Evolutionary conservation across 2,329 filamentous ascomycete species (phyloP), one percentile per base, ranked within the genome.

Genomic region (Penicillium sp.): DNA sequence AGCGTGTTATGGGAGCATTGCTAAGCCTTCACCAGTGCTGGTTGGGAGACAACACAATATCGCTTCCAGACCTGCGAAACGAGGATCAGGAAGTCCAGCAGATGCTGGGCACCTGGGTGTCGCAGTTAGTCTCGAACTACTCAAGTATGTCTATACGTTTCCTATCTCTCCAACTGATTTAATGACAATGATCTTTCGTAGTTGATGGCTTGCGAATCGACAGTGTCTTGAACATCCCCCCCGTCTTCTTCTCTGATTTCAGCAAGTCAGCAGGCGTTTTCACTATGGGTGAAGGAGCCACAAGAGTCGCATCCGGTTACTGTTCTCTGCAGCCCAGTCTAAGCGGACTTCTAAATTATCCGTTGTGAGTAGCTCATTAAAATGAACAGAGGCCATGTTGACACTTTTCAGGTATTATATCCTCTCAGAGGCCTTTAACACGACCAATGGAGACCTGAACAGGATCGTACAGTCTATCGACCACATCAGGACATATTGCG

Each of bases 121-220:
- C 59, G 2, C 55, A 62, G 12, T 60, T 74, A 45, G 67, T 75
- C 32, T 57, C 65, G 0, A 72, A 70, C 38, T 77, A 77, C 54
- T 68, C 62, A 17, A 64, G 57, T 58, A 47, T 45, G 48, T 40
- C 4, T 5, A 43, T 34, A 12, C 10, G 2, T 38, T 24, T 35
- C 8, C 10, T 37, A 24, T 42, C 15, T 40, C 17, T 47, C 35
- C 33, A 43, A 38, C 35, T 13, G 28, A 40, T 26, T 21, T 28
- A 37, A 29, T 43, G 4, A 34, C 26, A 44, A 2, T 28, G 6
- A 35, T 29, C 2, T 5, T 22, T 28, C 8, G 6, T 22, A 57
- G 56, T 75, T 41, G 76, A 79, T 58, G 76, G 75, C 2, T 58
- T 78, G n/a, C 73, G 76, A 43, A 64, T 78, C 26, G 76, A 78